phyloP scores from a whole-genome alignment of 257 asterid genomes.

The Lycium barbarum region DNA sequence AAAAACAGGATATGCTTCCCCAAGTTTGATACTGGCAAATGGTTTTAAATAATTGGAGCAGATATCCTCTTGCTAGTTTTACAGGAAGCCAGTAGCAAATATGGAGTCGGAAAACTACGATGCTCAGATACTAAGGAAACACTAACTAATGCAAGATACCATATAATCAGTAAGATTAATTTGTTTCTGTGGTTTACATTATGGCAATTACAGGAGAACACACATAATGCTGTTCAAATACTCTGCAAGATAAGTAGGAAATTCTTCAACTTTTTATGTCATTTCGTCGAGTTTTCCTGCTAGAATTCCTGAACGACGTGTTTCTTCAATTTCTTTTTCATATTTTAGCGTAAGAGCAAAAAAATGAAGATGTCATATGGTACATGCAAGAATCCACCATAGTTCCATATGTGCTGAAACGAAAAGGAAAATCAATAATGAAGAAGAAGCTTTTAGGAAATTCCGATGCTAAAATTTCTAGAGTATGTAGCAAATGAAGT shows the following conservation, averaged over 20 bases:
- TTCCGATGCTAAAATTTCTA: neutral
- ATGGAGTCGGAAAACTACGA: neutral
- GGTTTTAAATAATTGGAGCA: neutral
- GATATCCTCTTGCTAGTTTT: neutral
- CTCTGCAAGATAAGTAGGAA: neutral
- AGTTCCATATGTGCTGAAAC: neutral
- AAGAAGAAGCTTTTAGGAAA: neutral
- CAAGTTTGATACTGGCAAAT: neutral
- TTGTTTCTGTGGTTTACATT: neutral
- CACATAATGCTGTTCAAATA: neutral
- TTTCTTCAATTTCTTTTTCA: slow-evolving; percentile 21
- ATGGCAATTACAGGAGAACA: slow-evolving; percentile 1
- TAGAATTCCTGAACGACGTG: too few relatives aligned
- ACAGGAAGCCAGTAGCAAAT: neutral
- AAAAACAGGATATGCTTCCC: slow-evolving; percentile 13
- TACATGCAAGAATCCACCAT: neutral
- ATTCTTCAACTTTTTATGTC: neutral
- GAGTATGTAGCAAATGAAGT: neutral
- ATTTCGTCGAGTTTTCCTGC: neutral
- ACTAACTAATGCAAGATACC: neutral
- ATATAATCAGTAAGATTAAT: neutral
- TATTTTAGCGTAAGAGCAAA: neutral
- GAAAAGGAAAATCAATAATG: neutral
- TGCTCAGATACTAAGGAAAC: neutral
- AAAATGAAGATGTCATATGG: neutral